Base-by-base conservation (phyloP, 1,284 basidiomycete species). In the Sanghuangporus sanghuang region DNA sequence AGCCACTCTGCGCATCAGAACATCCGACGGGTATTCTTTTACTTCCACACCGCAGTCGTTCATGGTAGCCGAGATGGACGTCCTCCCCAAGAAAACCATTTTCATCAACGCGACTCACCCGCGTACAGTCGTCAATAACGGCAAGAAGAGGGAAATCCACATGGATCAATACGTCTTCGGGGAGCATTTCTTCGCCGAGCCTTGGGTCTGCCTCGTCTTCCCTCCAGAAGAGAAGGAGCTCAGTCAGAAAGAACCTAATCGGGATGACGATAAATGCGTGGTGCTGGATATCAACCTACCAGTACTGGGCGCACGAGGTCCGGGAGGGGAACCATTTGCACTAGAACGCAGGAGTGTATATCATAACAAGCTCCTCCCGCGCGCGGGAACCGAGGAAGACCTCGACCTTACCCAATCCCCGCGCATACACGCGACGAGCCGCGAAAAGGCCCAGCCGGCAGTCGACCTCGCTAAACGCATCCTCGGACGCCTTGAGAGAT, bases 191-290 rank as follows among this genome's bases (percentile, higher is more conserved):
- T 6, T 48, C 2, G 49, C 16, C 56, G 52, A 44, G 21, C 58
- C 63, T 35, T 61, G 53, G 58, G 32, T 64, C 7, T 64, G 57
- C 36, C 58, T 64, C n/a, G 46, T 56, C 23, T 64, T 64, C 36
- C 44, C 32, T 36, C 23, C 50, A n/a, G 4, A 14, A 21, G 16
- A 46, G 16, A n/a, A 48, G 9, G 23, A 27, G 39, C 9, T 16
- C 12, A 14, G 9, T 8, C 18, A 27, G 27, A 48, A 32, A n/a
- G n/a, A n/a, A 12, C 6, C 35, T 2, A 23, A 55, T 14, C 27
- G n/a, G 27, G 32, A 35, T 6, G 40, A 39, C 5, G 42, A 60
- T 23, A n/a, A 40, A 53, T 50, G 58, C 42, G 23, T 64, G 4
- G 46, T 39, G 2, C 27, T 64, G 6, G 63, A 64, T 27, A 44